Conservation (phyloP, 2,329 filamentous ascomycete genomes). For the Apiospora kogelbergensis region DNA sequence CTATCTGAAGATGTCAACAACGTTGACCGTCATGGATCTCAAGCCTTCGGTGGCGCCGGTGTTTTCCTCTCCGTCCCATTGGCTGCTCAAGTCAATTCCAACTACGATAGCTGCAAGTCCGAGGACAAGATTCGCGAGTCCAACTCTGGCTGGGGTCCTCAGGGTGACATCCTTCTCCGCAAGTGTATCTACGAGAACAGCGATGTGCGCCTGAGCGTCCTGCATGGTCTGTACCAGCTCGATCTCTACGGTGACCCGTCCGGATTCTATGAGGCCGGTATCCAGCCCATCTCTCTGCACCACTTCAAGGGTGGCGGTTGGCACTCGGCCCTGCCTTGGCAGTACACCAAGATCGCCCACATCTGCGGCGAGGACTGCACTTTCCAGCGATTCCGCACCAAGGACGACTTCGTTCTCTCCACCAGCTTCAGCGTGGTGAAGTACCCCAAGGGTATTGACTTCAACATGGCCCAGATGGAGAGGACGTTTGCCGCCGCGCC, state of each 20-base stretch:
- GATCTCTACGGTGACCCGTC: conserved; percentile 61
- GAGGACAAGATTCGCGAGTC: conserved; percentile 53
- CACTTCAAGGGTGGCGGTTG: conserved; percentile 63
- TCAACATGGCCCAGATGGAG: conserved; percentile 51
- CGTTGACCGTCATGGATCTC: conserved; percentile 59
- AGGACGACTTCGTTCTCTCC: conserved; percentile 54
- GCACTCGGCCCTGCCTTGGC: conserved; percentile 54
- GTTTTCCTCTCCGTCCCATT: conserved; percentile 59
- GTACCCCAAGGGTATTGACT: conserved; percentile 52
- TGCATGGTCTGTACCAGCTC: conserved; percentile 60
- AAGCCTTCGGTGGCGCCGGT: conserved; percentile 64
- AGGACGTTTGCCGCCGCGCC: conserved; percentile 50
- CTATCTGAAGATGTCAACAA: conserved; percentile 62
- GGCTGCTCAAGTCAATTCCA: conserved; percentile 43
- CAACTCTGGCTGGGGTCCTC: conserved; percentile 58
- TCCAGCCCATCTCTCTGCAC: conserved; percentile 60
- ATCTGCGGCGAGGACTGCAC: conserved; percentile 62
- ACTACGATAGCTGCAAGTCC: conserved; percentile 46
- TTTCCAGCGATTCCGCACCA: conserved; percentile 56
- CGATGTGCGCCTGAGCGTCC: conserved; percentile 53
- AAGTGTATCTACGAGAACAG: conserved; percentile 66
- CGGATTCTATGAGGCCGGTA: conserved; percentile 63
- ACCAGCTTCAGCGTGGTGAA: conserved; percentile 60
- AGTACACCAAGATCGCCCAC: conserved; percentile 57
- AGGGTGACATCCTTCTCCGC: conserved; percentile 61